Conservation (phyloP, 768 basidiomycete genomes). For the Termitomyces sp. region DNA sequence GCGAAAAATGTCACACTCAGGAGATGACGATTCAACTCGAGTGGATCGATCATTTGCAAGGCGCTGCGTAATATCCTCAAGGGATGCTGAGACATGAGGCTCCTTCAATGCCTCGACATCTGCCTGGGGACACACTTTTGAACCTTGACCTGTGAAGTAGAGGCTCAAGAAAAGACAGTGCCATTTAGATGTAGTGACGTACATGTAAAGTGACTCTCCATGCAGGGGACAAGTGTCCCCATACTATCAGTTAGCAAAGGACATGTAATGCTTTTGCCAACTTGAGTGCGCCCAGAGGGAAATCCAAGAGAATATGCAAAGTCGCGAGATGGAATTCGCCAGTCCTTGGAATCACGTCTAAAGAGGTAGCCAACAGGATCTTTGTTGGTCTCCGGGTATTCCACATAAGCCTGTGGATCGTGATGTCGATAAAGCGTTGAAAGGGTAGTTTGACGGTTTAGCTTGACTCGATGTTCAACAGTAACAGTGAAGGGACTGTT, state of each 20-base stretch:
- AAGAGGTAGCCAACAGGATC: no score
- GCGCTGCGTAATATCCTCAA: not conserved
- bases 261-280: not conserved
- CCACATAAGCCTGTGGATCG: no score
- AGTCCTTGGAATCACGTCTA: not conserved
- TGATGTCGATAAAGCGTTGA: no score
- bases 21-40: no score
- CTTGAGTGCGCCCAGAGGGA: not conserved
- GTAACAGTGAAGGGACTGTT: no score
- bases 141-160: constrained; percentile 12
- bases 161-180: not conserved
- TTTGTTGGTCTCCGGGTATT: no score
- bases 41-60: not conserved
- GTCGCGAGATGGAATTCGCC: not conserved
- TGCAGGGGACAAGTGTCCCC: not conserved
- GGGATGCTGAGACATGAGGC: not conserved
- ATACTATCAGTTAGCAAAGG: not conserved
- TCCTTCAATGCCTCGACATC: constrained; percentile 1
- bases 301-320: not conserved
- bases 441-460: no score
- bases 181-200: not conserved
- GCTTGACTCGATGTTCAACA: no score
- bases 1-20: not conserved
- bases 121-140: constrained; percentile 12
- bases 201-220: not conserved